Evolutionary conservation across 306 rosid species (phyloP).

Genomic region (Trifolium pratense): DNA sequence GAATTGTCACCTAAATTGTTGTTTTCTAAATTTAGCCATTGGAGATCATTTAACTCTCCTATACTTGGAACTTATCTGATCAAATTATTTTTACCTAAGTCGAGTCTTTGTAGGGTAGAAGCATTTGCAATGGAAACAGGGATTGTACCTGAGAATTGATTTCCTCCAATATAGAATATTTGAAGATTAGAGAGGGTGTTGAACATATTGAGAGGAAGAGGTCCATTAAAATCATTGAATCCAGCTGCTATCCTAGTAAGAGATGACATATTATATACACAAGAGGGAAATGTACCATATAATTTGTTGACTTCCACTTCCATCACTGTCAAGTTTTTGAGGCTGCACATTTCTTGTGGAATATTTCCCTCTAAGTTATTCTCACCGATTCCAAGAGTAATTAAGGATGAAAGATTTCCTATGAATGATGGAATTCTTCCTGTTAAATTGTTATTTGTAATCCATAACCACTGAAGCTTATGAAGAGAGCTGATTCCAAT

Average conservation of each 20-base stretch:
- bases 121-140: slow-evolving; percentile 20
- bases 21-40: background rate
- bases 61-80: slow-evolving; percentile 21
- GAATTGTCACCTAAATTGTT: slow-evolving; percentile 15
- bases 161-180: background rate
- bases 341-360: slow-evolving; percentile 5
- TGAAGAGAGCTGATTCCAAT: background rate
- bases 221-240: too few relatives aligned
- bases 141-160: slow-evolving; percentile 14
- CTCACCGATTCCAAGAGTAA: slow-evolving; percentile 29
- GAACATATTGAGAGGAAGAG: slow-evolving; percentile 17
- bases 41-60: background rate
- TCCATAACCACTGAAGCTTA: background rate
- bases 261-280: slow-evolving; percentile 11
- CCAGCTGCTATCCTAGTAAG: background rate
- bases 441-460: background rate
- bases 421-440: background rate
- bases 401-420: background rate
- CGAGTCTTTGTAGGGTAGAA: background rate
- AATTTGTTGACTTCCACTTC: background rate
- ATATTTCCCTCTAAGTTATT: background rate
- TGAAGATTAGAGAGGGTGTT: background rate
- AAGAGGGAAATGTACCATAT: slow-evolving; percentile 18
- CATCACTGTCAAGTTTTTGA: background rate
- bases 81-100: background rate